These are phyloP conservation scores for Monilinia fructigena DNA, from an alignment of 2,329 filamentous ascomycete genomes.

Conservation along the genomic window DNA sequence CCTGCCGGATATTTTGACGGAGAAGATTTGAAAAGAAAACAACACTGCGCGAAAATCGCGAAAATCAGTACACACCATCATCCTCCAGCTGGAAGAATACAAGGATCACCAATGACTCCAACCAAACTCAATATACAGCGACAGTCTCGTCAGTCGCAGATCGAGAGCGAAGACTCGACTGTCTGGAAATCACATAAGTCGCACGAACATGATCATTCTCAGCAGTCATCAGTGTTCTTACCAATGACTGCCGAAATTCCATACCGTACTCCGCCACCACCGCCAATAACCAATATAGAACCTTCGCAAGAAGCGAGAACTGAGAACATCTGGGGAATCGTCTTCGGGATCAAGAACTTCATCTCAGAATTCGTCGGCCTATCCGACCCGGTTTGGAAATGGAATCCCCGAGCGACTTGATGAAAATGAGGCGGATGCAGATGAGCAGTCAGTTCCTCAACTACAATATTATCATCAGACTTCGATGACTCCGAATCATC, in stretches of 20 bases:
- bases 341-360: slow-evolving; percentile 22
- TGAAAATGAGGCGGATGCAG: slow-evolving; percentile 30
- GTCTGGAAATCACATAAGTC: slow-evolving; percentile 7
- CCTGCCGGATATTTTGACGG: slow-evolving; percentile 24
- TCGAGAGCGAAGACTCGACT: slow-evolving; percentile 43
- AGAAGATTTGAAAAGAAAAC: slow-evolving; percentile 32
- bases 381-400: slow-evolving; percentile 14
- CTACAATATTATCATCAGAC: slow-evolving; percentile 60
- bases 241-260: slow-evolving; percentile 35
- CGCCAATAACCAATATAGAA: slow-evolving; percentile 30
- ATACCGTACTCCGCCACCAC: slow-evolving; percentile 32
- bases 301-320: slow-evolving; percentile 39
- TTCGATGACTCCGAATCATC: slow-evolving; percentile 44
- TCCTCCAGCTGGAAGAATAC: slow-evolving; percentile 43
- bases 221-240: slow-evolving; percentile 26
- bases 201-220: slow-evolving; percentile 26
- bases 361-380: slow-evolving; percentile 29
- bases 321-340: slow-evolving; percentile 4
- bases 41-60: slow-evolving; percentile 32
- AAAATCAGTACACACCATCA: slow-evolving; percentile 32
- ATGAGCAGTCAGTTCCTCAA: slow-evolving; percentile 47
- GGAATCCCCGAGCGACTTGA: slow-evolving; percentile 29
- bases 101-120: slow-evolving; percentile 55
- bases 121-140: slow-evolving; percentile 55
- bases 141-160: slow-evolving; percentile 51